Conservation (phyloP, 345 rosid genomes). For the Bruguiera sexangula region DNA sequence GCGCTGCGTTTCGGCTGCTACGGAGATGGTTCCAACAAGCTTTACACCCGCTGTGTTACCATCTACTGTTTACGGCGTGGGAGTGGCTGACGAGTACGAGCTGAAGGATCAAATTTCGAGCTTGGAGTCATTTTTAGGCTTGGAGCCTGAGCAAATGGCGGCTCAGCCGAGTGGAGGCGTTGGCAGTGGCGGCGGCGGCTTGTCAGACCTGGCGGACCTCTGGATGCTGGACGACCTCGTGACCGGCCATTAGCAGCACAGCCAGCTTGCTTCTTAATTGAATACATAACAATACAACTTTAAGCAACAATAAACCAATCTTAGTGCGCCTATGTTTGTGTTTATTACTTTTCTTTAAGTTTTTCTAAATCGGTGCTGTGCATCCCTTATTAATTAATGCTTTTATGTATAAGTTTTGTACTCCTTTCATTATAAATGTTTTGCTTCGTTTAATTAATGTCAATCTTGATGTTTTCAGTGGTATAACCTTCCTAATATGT, state of each 20-base stretch:
- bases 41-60: conserved; percentile 1
- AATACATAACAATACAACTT: neutral
- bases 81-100: conserved; percentile 25
- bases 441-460: too few relatives aligned
- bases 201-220: conserved; percentile 28
- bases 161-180: conserved; percentile 7
- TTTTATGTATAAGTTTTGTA: too few relatives aligned
- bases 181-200: neutral
- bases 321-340: neutral
- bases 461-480: too few relatives aligned
- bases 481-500: too few relatives aligned
- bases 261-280: conserved; percentile 14
- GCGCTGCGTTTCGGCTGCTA: conserved; percentile 23
- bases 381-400: too few relatives aligned
- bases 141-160: conserved; percentile 33
- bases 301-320: neutral
- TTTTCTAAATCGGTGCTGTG: too few relatives aligned
- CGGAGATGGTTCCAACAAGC: conserved; percentile 33
- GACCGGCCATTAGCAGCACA: conserved; percentile 31
- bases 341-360: too few relatives aligned
- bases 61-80: conserved; percentile 21
- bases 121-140: conserved; percentile 61
- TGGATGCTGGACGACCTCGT: conserved; percentile 75
- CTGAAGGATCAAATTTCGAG: conserved; percentile 55
- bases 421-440: too few relatives aligned